A percentile compares a stretch with the other conserved stretches of the same genome.
Conservation (phyloP, 2,329 filamentous ascomycete species). For the Cladosporium austrohemisphaericum region DNA sequence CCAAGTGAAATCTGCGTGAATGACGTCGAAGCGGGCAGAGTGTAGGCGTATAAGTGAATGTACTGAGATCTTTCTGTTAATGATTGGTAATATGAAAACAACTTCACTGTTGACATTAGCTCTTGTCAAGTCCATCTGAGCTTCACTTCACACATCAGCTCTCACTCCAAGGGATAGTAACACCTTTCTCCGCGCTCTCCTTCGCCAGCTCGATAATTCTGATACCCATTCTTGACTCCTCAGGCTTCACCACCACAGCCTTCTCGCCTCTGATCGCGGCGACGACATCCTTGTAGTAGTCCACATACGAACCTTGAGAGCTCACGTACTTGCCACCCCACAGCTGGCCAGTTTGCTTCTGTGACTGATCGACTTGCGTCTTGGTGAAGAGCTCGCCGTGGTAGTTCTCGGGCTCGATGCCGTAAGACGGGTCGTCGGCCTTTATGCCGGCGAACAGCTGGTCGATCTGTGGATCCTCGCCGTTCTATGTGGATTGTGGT, state of each 20-base stretch:
- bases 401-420: conserved; percentile 36
- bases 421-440: conserved; percentile 31
- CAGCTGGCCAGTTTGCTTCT: conserved; percentile 26
- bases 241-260: conserved; percentile 40
- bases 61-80: no score
- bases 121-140: no score
- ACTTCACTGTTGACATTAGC: no score
- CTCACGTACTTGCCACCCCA: conserved; percentile 40
- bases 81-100: neutral
- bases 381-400: conserved; percentile 41
- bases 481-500: conserved; percentile 2
- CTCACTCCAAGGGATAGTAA: conserved; percentile 27
- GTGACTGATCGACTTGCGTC: conserved; percentile 32
- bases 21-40: no score
- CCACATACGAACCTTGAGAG: conserved; percentile 38
- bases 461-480: conserved; percentile 37
- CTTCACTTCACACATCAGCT: neutral
- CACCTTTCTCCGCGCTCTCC: conserved; percentile 36
- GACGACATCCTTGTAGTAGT: conserved; percentile 42
- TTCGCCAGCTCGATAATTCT: conserved; percentile 43
- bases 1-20: no score
- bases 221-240: conserved; percentile 39
- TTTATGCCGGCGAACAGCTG: conserved; percentile 31
- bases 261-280: conserved; percentile 38
- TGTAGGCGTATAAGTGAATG: no score